Evolutionary conservation across 495 filamentous ascomycete species (phyloP), one percentile per base, ranked within the genome.

Genomic region (Penicillium daleae): DNA sequence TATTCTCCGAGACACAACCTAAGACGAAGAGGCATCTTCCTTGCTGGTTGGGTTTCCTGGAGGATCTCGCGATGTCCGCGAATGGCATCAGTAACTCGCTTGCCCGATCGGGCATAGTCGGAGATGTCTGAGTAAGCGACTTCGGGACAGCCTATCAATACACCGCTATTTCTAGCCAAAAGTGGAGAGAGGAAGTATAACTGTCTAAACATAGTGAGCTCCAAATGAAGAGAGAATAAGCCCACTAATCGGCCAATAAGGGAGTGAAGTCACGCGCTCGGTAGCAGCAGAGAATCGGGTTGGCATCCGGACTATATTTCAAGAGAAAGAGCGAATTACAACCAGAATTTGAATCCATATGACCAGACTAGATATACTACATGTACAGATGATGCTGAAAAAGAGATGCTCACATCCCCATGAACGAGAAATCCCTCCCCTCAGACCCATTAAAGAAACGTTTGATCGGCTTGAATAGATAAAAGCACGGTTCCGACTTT

Each of bases 41-140:
- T 26, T 44, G 49, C 22, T 48, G 21, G 39, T 27, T 33, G 55
- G 12, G 15, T 37, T 21, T 2, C 39, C 54, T 3, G 46, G 51
- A 6, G 27, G 19, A 2, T 49, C 49, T 59, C 52, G 27, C 31
- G 48, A 40, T 27, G 4, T 10, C 12, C 61, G 62, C 31, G 51
- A 33, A 63, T 69, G 66, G 60, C 53, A 51, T 62, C 62, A 67
- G 49, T 66, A 46, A 66, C 51, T 63, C 57, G 49, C 29, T 35
- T 59, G 52, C 63, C 57, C 48, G 42, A 67, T 70, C 40, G 51
- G 63, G 56, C 35, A 59, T 61, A 53, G 53, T 4, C 24, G 12
- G 37, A 17, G 27, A n/a, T 13, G 55, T 49, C 62, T 58, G 67
- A 58, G 60, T 68, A 66, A 71, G 57, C 60, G 31, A 9, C 8